Conservation (phyloP, 805 yeast genomes). For the Kuraishia cidri region DNA sequence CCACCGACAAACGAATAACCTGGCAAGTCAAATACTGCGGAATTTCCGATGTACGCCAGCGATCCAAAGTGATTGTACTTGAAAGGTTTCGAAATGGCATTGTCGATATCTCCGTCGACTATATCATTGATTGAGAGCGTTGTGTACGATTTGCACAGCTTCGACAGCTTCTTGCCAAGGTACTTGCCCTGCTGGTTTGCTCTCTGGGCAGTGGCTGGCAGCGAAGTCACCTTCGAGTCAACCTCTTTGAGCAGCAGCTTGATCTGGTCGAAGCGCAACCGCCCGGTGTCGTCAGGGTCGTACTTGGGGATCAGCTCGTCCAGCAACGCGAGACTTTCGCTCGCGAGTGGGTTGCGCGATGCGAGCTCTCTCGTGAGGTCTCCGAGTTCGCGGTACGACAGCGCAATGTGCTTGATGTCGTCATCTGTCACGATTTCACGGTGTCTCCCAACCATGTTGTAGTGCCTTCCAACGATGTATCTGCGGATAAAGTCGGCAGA, state of each 20-base stretch:
- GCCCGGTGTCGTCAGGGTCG: conserved; percentile 37
- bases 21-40: conserved; percentile 61
- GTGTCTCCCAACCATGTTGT: conserved; percentile 20
- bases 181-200: conserved; percentile 67
- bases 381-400: conserved; percentile 38
- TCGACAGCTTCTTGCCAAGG: conserved; percentile 49
- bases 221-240: conserved; percentile 54
- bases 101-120: conserved; percentile 47
- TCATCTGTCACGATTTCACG: conserved; percentile 32
- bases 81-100: conserved; percentile 47
- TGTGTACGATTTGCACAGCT: conserved; percentile 35
- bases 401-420: conserved; percentile 37
- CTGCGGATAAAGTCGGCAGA: conserved; percentile 41
- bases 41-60: conserved; percentile 60
- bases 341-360: conserved; percentile 46
- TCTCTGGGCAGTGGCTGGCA: conserved; percentile 71
- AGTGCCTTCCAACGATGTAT: conserved; percentile 32
- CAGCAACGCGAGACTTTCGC: conserved; percentile 42
- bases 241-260: conserved; percentile 40
- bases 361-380: conserved; percentile 39
- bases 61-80: conserved; percentile 57
- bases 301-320: conserved; percentile 43
- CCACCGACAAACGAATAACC: conserved; percentile 58
- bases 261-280: conserved; percentile 43
- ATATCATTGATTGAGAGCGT: conserved; percentile 34